Conservation (phyloP, 2,329 filamentous ascomycete species). For the Fusarium phyllophilum region DNA sequence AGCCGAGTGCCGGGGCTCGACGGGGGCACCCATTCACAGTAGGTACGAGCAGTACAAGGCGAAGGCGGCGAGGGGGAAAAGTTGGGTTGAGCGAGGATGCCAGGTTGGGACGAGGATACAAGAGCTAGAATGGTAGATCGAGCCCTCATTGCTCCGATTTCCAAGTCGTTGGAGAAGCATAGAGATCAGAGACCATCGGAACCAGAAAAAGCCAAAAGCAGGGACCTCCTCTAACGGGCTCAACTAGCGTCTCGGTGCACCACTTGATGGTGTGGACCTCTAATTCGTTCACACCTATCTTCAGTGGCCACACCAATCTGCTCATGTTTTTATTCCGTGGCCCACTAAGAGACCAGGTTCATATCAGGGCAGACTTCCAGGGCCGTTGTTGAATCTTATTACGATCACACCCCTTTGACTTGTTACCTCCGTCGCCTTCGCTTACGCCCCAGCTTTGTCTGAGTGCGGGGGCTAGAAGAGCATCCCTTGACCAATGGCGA, state of each 20-base stretch:
- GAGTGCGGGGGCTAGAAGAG: slow-evolving; percentile 27
- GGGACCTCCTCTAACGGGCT: slow-evolving; percentile 40
- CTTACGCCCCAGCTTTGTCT: slow-evolving; percentile 2
- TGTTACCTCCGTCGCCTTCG: background rate
- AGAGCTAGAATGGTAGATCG: slow-evolving; percentile 44
- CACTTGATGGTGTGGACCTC: background rate
- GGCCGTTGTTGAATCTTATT: background rate
- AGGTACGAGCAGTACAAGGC: background rate
- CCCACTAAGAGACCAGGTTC: background rate
- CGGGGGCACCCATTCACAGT: slow-evolving; percentile 8
- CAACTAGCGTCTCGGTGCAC: slow-evolving; percentile 1
- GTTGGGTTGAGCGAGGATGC: slow-evolving; percentile 19
- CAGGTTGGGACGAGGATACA: slow-evolving; percentile 30
- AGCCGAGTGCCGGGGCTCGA: slow-evolving; percentile 30
- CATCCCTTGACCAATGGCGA: background rate
- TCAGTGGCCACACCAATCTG: background rate
- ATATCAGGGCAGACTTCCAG: background rate
- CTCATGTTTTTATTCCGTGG: background rate
- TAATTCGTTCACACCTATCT: background rate
- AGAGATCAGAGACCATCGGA: slow-evolving; percentile 47
- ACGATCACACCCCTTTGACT: background rate
- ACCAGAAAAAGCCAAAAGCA: slow-evolving; percentile 36
- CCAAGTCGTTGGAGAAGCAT: slow-evolving; percentile 38
- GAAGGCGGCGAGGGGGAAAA: slow-evolving; percentile 24
- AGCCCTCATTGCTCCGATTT: slow-evolving; percentile 50